Conservation (phyloP, 176 grass and related monocot species). For the Rhipidocladum racemiflorum region DNA sequence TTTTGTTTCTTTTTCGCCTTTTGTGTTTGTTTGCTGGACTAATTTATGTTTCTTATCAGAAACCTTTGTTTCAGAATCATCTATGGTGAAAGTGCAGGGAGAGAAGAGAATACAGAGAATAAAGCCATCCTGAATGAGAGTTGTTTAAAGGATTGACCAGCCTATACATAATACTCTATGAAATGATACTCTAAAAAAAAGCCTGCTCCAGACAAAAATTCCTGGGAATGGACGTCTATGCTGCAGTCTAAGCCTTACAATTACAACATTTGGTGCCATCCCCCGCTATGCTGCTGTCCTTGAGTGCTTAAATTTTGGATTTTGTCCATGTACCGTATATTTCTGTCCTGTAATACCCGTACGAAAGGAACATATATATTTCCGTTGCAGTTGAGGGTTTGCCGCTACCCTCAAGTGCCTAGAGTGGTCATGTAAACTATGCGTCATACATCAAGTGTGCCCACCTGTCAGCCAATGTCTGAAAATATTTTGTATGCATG, state of each 20-base stretch:
- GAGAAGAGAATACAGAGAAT: conserved; percentile 37
- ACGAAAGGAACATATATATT: neutral
- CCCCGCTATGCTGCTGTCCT: neutral
- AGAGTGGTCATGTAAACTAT: neutral
- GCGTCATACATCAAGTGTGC: neutral
- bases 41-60: conserved; percentile 30
- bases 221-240: neutral
- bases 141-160: conserved; percentile 33
- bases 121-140: conserved; percentile 29
- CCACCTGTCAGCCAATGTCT: neutral
- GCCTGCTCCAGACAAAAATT: conserved; percentile 24
- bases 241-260: conserved; percentile 16
- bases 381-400: neutral
- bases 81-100: conserved; percentile 26
- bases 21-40: neutral
- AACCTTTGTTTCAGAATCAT: conserved; percentile 36
- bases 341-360: neutral
- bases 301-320: conserved; percentile 24
- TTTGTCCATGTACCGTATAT: neutral
- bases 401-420: neutral
- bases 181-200: conserved; percentile 35
- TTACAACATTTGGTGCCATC: conserved; percentile 39
- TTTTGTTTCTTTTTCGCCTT: conserved; percentile 8
- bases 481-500: neutral
- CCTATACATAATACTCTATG: neutral